phyloP scores from a whole-genome alignment of 805 yeast genomes.

The Candida cerambycidarum region DNA sequence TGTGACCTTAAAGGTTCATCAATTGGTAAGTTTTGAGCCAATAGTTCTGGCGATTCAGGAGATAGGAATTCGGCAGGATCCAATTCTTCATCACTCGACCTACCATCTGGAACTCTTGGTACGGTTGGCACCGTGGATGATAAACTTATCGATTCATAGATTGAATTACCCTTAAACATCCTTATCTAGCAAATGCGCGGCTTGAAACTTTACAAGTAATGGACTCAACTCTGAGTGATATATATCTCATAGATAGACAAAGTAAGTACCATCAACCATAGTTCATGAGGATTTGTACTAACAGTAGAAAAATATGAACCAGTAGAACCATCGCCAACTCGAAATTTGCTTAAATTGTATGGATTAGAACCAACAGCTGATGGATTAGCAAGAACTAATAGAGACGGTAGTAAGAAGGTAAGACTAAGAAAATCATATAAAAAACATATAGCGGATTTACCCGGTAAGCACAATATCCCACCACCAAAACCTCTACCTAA shows the following conservation, averaged over 20 bases:
- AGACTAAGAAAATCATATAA: slow-evolving; percentile 93
- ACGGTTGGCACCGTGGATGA: slow-evolving; percentile 13
- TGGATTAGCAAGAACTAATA: slow-evolving; percentile 82
- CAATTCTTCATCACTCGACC: slow-evolving; percentile 18
- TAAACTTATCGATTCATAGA: slow-evolving; percentile 15
- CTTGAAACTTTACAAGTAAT: neutral
- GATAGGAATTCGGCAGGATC: slow-evolving; percentile 27
- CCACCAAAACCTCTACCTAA: slow-evolving; percentile 35
- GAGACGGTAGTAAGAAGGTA: slow-evolving; percentile 88
- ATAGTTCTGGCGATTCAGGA: slow-evolving; percentile 15
- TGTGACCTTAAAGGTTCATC: neutral
- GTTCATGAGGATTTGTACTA: neutral
- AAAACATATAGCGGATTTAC: slow-evolving; percentile 82
- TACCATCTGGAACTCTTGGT: neutral
- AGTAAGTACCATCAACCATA: slow-evolving; percentile 5
- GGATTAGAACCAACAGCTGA: slow-evolving; percentile 65
- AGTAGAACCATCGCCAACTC: slow-evolving; percentile 66
- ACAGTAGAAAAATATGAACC: slow-evolving; percentile 21
- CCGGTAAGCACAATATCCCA: slow-evolving; percentile 77
- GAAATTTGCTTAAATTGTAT: slow-evolving; percentile 69
- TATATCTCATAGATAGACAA: slow-evolving; percentile 6
- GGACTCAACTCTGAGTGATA: slow-evolving; percentile 1
- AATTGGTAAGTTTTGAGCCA: neutral
- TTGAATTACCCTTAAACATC: slow-evolving; percentile 9
- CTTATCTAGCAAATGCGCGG: slow-evolving; percentile 1